Evolutionary conservation across 2,329 filamentous ascomycete genomes (phyloP).

Genomic region (Dryadomyces quercus-mongolicae): DNA sequence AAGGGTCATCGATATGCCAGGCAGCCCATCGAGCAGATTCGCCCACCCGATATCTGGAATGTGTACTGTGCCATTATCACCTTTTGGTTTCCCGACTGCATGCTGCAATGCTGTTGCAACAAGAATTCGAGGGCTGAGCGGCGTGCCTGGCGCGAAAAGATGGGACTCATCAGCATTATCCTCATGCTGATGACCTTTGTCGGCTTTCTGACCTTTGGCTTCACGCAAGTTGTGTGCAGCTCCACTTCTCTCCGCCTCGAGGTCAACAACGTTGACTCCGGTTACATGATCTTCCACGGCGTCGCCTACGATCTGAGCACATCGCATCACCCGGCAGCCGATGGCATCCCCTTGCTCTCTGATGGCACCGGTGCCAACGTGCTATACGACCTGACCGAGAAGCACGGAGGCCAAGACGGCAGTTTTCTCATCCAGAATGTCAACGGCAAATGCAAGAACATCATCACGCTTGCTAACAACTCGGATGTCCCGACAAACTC

Average conservation of each 20-base stretch:
- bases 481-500: slow-evolving; percentile 72
- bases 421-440: slow-evolving; percentile 98
- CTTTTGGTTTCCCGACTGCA: slow-evolving; percentile 83
- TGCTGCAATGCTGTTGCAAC: slow-evolving; percentile 77
- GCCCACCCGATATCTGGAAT: slow-evolving; percentile 83
- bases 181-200: slow-evolving; percentile 76
- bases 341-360: slow-evolving; percentile 52
- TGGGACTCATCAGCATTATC: slow-evolving; percentile 92
- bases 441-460: slow-evolving; percentile 86
- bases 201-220: slow-evolving; percentile 93
- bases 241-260: slow-evolving; percentile 58
- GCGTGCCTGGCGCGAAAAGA: slow-evolving; percentile 94
- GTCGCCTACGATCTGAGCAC: slow-evolving; percentile 70
- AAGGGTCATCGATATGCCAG: slow-evolving; percentile 18
- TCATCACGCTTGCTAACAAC: slow-evolving; percentile 59
- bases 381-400: slow-evolving; percentile 71
- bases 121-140: slow-evolving; percentile 77
- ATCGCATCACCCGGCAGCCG: slow-evolving; percentile 68
- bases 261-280: slow-evolving; percentile 66
- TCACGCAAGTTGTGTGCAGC: slow-evolving; percentile 79
- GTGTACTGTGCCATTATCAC: slow-evolving; percentile 90
- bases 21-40: slow-evolving; percentile 49
- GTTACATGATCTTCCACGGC: slow-evolving; percentile 96
- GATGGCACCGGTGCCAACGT: slow-evolving; percentile 56
- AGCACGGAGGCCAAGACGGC: slow-evolving; percentile 78